Percentiles rank a stretch among this genome's conserved stretches.
Conservation (phyloP, 352 stramenopile genomes). For the Phytophthora macrochlamydospora region DNA sequence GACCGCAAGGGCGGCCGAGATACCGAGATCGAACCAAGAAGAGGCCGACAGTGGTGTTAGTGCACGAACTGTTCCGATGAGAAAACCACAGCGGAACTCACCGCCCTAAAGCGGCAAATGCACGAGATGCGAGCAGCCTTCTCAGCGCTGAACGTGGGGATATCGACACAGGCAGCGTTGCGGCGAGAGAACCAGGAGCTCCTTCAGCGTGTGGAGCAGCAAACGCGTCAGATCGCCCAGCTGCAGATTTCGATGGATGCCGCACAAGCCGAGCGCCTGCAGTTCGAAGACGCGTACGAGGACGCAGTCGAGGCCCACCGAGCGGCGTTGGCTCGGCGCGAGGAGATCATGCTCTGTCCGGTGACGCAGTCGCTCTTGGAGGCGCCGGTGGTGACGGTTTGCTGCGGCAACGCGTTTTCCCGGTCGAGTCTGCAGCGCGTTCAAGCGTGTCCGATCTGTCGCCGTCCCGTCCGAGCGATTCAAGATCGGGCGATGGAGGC, state of each 20-base stretch:
- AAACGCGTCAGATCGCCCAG: background rate
- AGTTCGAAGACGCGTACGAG: background rate
- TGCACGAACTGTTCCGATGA: background rate
- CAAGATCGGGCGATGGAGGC: background rate
- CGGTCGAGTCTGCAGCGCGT: background rate
- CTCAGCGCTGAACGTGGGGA: background rate
- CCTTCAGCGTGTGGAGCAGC: background rate
- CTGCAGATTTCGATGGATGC: background rate
- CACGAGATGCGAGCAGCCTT: background rate
- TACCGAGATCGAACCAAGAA: background rate
- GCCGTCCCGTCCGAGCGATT: background rate
- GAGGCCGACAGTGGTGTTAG: background rate
- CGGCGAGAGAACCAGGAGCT: background rate
- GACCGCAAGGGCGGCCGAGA: background rate
- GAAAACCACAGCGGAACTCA: background rate
- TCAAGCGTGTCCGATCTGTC: background rate
- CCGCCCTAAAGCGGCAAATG: background rate
- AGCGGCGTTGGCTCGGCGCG: background rate
- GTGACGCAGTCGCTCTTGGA: background rate
- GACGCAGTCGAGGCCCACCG: background rate
- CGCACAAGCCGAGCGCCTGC: background rate
- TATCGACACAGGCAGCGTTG: background rate
- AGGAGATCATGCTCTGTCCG: background rate
- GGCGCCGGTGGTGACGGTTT: background rate
- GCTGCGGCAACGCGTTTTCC: slow-evolving; percentile 1